Percentiles rank a stretch among this genome's conserved stretches.
Conservation (phyloP, 768 basidiomycete genomes). For the Leccinum ochraceum region DNA sequence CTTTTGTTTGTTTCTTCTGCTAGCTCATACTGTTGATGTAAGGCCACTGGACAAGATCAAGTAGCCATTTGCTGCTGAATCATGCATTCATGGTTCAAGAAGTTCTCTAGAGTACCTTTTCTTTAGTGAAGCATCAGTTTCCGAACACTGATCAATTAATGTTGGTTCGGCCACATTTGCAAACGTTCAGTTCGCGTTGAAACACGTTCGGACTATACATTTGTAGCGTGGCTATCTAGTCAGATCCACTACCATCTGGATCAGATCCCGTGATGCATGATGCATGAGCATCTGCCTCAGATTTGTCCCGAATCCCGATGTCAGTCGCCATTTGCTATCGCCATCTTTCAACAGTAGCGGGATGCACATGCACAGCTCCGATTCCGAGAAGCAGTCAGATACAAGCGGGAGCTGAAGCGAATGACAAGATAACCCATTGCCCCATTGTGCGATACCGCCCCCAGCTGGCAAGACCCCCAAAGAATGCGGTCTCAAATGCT, state of each 20-base stretch:
- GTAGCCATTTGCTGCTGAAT: constrained; percentile 35
- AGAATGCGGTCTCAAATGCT: no score
- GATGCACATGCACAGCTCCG: no score
- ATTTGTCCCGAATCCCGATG: background rate
- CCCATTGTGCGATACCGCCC: no score
- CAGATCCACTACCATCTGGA: background rate
- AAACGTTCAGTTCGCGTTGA: background rate
- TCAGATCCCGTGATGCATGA: background rate
- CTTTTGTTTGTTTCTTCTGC: background rate
- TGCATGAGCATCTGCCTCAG: background rate
- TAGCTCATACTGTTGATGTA: constrained; percentile 35
- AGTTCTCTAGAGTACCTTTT: background rate
- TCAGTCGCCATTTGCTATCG: background rate
- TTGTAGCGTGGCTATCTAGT: background rate
- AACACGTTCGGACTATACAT: background rate
- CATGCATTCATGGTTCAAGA: background rate
- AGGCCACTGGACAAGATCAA: constrained; percentile 95
- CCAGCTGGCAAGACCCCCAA: no score
- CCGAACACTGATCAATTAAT: background rate
- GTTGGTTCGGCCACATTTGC: background rate
- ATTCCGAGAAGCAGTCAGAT: no score
- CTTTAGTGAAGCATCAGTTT: background rate
- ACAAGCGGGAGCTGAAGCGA: no score
- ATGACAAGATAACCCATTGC: no score
- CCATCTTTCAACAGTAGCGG: background rate